A percentile compares a stretch with the other conserved stretches of the same genome.
phyloP scores from a whole-genome alignment of 768 basidiomycete species.

The Dictyophora rubrovolvata region DNA sequence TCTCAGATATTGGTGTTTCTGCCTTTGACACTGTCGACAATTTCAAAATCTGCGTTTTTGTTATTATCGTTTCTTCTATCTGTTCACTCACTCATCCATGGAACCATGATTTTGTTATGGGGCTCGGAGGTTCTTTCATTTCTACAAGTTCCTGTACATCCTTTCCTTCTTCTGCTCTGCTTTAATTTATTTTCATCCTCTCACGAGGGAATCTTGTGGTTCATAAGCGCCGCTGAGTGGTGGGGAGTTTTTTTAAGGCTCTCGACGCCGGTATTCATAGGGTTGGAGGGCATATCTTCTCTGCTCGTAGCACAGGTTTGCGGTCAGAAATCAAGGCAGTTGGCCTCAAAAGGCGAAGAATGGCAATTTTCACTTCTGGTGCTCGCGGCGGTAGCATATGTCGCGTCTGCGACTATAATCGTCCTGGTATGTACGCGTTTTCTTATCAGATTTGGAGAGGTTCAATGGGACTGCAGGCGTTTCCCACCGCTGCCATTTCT shows the following conservation, averaged over 20 bases:
- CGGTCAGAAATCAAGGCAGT: conserved; percentile 64
- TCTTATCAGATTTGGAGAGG: neutral
- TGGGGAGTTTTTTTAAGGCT: conserved; percentile 67
- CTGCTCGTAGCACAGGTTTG: conserved; percentile 73
- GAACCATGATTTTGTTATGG: conserved; percentile 64
- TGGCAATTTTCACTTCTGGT: conserved; percentile 74
- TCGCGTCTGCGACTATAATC: conserved; percentile 80
- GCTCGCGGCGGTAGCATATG: conserved; percentile 68
- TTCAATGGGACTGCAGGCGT: conserved; percentile 38
- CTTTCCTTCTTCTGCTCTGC: conserved; percentile 75
- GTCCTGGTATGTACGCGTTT: conserved; percentile 35
- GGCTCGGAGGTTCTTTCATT: conserved; percentile 62
- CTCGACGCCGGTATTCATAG: conserved; percentile 69
- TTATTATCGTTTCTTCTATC: conserved; percentile 71
- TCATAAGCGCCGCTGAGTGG: conserved; percentile 47
- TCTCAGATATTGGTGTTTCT: conserved; percentile 76
- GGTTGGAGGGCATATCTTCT: conserved; percentile 77
- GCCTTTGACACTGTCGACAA: conserved; percentile 74
- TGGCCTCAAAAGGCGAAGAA: conserved; percentile 62
- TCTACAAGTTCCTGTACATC: conserved; percentile 78
- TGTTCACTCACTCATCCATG: conserved; percentile 70
- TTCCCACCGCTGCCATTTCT: conserved; percentile 72
- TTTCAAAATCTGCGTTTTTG: conserved; percentile 71
- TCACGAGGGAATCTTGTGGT: conserved; percentile 24
- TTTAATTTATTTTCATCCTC: conserved; percentile 72